Evolutionary conservation across 148 eudicot genomes (phyloP), one percentile per base, ranked within the genome.

Genomic region (Heliamphora exappendiculata): DNA sequence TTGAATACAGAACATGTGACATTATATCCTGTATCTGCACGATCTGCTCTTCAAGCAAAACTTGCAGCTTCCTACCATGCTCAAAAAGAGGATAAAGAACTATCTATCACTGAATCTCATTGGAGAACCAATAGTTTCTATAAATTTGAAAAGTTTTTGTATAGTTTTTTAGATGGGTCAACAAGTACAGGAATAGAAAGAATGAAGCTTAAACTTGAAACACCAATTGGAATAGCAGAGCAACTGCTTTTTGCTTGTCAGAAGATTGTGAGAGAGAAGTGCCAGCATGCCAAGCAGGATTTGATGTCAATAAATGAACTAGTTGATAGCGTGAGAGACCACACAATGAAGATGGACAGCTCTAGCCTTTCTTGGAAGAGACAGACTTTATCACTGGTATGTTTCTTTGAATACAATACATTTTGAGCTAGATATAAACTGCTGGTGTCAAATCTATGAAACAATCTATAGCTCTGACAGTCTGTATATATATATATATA

Each of bases 11-110:
- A 92, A 80, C 63, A 81, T 37, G 90, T 95, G 73, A 87, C 78
- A 58, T 65, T 95, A 44, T 95, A 83, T 81, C 96, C 98, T 83
- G 89, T 95, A 67, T 91, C 98, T 76, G 98, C 98, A 69, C 87
- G 98, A 45, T 78, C 87, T 72, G 94, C 96, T 74, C 96, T 95
- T 74, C 86, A 92, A 83, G 86, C 85, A 65, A 95, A 95, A 79
- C 90, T 95, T 78, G 86, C 84, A 33, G 77, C 75, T 76, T 77
- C 82, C 71, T 62, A 73, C 60, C 63, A 72, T 71, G 74, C 75
- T 72, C 81, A 62, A 53, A 77, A 72, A 78, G 77, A 70, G 73
- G 70, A 68, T 55, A 80, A 28, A 74, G 80, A 79, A 75, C 34
- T 81, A 29, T 78, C 78, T 34, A 51, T 31, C 47, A 54, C 80